These are phyloP conservation scores for Fusarium sp. DNA, from an alignment of 2,329 filamentous ascomycete genomes.

Conservation along the genomic window DNA sequence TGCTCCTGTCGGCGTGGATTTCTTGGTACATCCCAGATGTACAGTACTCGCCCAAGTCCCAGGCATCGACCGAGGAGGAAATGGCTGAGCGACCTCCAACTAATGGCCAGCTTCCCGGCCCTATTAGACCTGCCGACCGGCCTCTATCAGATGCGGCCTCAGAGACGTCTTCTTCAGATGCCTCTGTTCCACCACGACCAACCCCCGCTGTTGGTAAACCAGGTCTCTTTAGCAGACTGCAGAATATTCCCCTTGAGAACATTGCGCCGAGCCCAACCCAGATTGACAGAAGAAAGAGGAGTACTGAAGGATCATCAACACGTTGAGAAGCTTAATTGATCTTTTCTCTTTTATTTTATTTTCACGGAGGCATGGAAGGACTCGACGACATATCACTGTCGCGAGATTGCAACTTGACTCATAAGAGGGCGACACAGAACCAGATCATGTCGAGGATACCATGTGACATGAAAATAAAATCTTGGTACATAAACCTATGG, in stretches of 20 bases:
- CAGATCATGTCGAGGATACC: not conserved
- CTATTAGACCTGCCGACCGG: not conserved
- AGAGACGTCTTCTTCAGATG: not conserved
- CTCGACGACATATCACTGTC: not conserved
- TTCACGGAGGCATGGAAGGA: not conserved
- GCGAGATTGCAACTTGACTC: not conserved
- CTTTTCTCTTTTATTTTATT: not conserved
- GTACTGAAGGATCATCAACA: not conserved
- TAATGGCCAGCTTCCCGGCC: not conserved
- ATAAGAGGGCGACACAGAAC: not conserved
- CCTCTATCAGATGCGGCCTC: not conserved
- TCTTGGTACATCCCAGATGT: constrained; percentile 11
- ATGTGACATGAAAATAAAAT: not conserved
- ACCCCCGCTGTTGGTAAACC: not conserved
- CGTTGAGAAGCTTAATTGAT: not conserved
- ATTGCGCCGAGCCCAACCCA: not conserved
- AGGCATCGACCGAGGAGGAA: not conserved
- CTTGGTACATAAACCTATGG: not conserved
- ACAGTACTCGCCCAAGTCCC: not conserved
- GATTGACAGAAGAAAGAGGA: not conserved
- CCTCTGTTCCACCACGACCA: not conserved
- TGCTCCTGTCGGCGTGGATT: not conserved
- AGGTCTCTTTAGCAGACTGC: not conserved
- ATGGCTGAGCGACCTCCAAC: not conserved
- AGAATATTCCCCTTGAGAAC: constrained; percentile 6